Evolutionary conservation across 2,329 filamentous ascomycete species (phyloP).

Genomic region (Monosporascus sp.): DNA sequence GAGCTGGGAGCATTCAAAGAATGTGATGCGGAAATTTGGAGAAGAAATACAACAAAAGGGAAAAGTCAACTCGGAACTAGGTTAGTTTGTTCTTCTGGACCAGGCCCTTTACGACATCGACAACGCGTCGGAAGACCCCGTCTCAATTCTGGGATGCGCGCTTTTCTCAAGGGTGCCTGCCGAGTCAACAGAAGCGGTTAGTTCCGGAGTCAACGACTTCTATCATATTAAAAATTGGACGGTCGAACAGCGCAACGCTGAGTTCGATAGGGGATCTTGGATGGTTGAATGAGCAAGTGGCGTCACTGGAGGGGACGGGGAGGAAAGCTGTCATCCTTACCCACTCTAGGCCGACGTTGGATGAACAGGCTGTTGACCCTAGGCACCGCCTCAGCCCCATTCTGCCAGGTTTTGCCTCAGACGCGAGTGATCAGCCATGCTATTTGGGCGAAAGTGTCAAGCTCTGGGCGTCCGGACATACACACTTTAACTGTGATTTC

Average conservation of each 20-base stretch:
- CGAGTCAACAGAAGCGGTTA: constrained; percentile 32
- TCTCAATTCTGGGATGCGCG: constrained; percentile 41
- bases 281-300: constrained; percentile 38
- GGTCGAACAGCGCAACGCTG: constrained; percentile 30
- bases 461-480: constrained; percentile 46
- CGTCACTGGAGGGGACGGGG: constrained; percentile 16
- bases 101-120: constrained; percentile 27
- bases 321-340: constrained; percentile 33
- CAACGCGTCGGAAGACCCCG: constrained; percentile 22
- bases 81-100: constrained; percentile 37
- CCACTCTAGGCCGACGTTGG: constrained; percentile 36
- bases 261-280: constrained; percentile 33
- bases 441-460: constrained; percentile 31
- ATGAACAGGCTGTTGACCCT: constrained; percentile 29
- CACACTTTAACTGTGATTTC: constrained; percentile 42
- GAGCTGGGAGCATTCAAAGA: constrained; percentile 28
- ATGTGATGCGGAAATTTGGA: constrained; percentile 28
- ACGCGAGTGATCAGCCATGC: constrained; percentile 31
- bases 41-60: constrained; percentile 16
- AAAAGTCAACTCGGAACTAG: constrained; percentile 14
- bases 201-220: constrained; percentile 46
- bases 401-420: constrained; percentile 32
- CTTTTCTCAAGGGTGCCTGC: constrained; percentile 44
- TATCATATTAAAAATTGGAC: constrained; percentile 39
- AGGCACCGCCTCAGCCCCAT: constrained; percentile 26